Conservation (phyloP, 2,329 filamentous ascomycete species). For the Fusarium brevicatenulatum region DNA sequence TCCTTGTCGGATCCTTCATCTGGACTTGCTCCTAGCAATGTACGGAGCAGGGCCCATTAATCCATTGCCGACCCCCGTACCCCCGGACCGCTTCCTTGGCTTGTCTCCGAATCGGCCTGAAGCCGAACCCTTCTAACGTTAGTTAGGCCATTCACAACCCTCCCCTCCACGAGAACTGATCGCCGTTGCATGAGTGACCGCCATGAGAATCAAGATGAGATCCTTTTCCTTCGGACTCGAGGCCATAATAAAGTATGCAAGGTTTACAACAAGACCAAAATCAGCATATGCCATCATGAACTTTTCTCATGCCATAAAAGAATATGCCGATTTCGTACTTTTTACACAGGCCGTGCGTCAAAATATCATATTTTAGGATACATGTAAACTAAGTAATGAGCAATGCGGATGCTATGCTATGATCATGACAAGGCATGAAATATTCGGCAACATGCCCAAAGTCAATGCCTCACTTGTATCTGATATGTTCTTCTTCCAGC, state of each 20-base stretch:
- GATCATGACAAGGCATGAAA: not conserved
- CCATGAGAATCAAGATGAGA: conserved; percentile 7
- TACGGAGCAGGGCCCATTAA: not conserved
- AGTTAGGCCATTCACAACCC: not conserved
- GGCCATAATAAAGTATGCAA: not conserved
- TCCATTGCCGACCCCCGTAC: conserved; percentile 13
- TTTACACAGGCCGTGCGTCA: conserved; percentile 1
- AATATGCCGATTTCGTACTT: not conserved
- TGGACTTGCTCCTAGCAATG: not conserved
- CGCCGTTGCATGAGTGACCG: conserved; percentile 31
- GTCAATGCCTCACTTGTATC: not conserved
- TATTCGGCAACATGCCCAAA: not conserved
- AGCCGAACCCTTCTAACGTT: conserved; percentile 10
- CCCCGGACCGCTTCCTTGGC: conserved; percentile 27
- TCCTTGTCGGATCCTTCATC: not conserved
- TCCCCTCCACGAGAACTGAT: not conserved
- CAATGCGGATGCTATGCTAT: not conserved
- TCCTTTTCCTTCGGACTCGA: not conserved
- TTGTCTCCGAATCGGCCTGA: conserved; percentile 23
- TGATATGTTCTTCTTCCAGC: conserved; percentile 1
- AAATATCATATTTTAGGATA: not conserved
- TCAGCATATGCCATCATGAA: not conserved
- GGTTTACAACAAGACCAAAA: not conserved
- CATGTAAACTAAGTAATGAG: conserved; percentile 7
- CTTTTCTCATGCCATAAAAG: not conserved